phyloP scores from a whole-genome alignment of 257 asterid genomes.

The Ehretia macrophylla region DNA sequence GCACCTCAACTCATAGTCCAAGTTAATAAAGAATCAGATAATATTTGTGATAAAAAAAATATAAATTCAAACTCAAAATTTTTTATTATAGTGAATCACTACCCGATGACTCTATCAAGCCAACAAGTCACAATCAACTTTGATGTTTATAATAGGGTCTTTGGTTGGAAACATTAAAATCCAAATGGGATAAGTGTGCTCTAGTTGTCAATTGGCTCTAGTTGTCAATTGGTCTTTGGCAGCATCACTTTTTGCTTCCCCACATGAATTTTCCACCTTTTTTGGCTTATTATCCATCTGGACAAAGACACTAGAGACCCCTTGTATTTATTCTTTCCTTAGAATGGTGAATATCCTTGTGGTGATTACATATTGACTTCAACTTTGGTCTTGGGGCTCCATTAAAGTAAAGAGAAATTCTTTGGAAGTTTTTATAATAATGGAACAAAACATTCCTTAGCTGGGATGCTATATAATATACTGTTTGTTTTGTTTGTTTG shows the following conservation, averaged over 20 bases:
- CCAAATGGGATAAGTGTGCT: conserved; percentile 18
- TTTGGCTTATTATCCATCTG: conserved; percentile 46
- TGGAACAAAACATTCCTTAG: background rate
- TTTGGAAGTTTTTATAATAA: background rate
- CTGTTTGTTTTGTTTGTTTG: too few species aligned
- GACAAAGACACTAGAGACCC: conserved; percentile 22
- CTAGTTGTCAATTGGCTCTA: conserved; percentile 18
- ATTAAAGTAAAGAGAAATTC: background rate
- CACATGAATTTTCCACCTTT: conserved; percentile 17
- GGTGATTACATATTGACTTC: conserved; percentile 23
- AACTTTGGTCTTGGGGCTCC: conserved; percentile 3
- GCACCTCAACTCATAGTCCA: too few species aligned
- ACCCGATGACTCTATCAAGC: too few species aligned
- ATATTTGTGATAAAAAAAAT: too few species aligned
- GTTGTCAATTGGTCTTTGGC: conserved; percentile 23
- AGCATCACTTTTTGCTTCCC: conserved; percentile 17
- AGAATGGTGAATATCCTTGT: conserved; percentile 7
- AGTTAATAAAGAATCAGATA: too few species aligned
- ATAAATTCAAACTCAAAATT: too few species aligned
- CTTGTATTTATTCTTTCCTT: conserved; percentile 18
- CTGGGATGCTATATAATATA: background rate
- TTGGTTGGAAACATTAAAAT: conserved; percentile 6
- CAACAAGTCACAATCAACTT: too few species aligned
- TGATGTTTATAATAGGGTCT: too few species aligned
- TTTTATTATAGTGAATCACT: too few species aligned